These are phyloP conservation scores for Rauvolfia tetraphylla DNA, from an alignment of 257 asterid species.

Conservation along the genomic window DNA sequence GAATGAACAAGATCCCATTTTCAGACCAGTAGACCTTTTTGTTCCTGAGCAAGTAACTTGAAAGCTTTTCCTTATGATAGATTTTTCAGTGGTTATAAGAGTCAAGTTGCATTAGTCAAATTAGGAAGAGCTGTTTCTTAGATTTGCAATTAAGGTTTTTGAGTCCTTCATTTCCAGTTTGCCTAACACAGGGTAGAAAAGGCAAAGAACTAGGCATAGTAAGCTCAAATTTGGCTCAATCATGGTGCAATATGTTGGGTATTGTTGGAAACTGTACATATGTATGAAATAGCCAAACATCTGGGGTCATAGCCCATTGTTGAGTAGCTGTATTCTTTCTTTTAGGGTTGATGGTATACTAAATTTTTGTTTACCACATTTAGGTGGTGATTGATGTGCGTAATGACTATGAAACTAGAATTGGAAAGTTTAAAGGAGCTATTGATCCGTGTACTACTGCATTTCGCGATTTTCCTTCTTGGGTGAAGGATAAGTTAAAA, in stretches of 20 bases:
- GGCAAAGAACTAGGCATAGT: too few species aligned
- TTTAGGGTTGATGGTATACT: not conserved
- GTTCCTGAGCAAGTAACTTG: not conserved
- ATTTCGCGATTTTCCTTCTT: conserved; percentile 81
- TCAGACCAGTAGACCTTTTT: too few species aligned
- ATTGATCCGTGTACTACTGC: conserved; percentile 94
- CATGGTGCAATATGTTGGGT: not conserved
- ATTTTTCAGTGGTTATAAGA: not conserved
- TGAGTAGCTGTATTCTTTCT: not conserved
- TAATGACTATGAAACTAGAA: conserved; percentile 92
- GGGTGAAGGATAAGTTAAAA: conserved; percentile 70
- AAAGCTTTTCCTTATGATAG: not conserved
- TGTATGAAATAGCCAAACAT: not conserved
- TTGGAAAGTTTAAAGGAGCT: conserved; percentile 89
- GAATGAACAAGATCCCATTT: too few species aligned
- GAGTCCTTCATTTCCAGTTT: not conserved
- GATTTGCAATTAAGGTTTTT: not conserved
- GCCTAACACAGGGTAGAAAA: not conserved
- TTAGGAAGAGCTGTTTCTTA: not conserved
- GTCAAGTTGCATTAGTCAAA: not conserved
- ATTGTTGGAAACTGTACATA: not conserved
- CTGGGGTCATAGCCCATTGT: not conserved
- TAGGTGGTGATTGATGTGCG: conserved; percentile 97
- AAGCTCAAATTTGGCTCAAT: not conserved
- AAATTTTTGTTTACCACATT: conserved; percentile 7